Evolutionary conservation across 2,329 filamentous ascomycete species (phyloP).

Genomic region (Cladorrhinum sp.): DNA sequence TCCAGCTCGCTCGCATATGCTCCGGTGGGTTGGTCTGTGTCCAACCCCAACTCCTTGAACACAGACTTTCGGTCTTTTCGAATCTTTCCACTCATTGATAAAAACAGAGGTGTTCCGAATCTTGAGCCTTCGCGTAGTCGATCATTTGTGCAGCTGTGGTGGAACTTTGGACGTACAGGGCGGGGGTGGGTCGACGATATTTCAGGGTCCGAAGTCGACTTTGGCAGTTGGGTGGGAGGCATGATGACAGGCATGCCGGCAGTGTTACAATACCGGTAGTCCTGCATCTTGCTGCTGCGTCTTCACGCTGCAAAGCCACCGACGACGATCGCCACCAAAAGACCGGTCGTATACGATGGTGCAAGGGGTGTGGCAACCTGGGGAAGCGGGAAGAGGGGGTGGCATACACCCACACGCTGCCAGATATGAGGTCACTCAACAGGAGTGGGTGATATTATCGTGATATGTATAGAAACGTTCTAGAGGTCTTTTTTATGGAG

Average conservation of each 20-base stretch:
- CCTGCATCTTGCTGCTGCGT: slow-evolving; percentile 2
- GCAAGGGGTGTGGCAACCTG: slow-evolving; percentile 1
- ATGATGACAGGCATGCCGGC: slow-evolving; percentile 21
- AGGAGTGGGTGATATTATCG: too few relatives aligned
- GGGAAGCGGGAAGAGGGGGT: slow-evolving; percentile 11
- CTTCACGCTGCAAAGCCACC: slow-evolving; percentile 10
- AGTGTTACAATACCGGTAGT: slow-evolving; percentile 4
- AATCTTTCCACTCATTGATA: slow-evolving; percentile 44
- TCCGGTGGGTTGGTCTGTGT: slow-evolving; percentile 28
- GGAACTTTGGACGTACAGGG: slow-evolving; percentile 45
- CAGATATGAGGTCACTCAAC: background rate
- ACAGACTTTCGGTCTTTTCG: slow-evolving; percentile 50
- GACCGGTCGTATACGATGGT: background rate
- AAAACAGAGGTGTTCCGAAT: slow-evolving; percentile 36
- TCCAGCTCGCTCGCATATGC: slow-evolving; percentile 32
- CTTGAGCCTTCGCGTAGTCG: slow-evolving; percentile 49
- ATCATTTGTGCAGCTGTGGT: slow-evolving; percentile 50
- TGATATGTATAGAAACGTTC: background rate
- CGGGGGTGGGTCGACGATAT: slow-evolving; percentile 11
- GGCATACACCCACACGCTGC: background rate
- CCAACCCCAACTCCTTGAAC: slow-evolving; percentile 51
- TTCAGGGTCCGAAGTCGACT: slow-evolving; percentile 23
- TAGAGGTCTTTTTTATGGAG: background rate
- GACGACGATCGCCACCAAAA: slow-evolving; percentile 14
- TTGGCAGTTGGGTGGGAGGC: slow-evolving; percentile 18